A percentile compares a stretch with the other conserved stretches of the same genome.
phyloP scores from a whole-genome alignment of 345 rosid species.

The Aethionema arabicum region DNA sequence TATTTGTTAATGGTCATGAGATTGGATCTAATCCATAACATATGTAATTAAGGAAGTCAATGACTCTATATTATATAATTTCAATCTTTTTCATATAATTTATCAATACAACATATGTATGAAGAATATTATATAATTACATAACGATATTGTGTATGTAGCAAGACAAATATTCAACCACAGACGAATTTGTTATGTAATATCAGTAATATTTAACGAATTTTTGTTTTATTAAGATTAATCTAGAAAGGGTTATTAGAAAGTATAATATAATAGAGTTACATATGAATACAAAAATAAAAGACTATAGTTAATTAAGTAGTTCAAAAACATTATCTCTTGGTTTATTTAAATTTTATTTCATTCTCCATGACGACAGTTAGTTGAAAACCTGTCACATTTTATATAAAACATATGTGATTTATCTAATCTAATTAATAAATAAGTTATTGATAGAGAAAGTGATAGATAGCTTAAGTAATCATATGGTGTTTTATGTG shows the following conservation, averaged over 20 bases:
- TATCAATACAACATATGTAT: no score
- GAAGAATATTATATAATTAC: no score
- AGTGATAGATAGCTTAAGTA: conserved; percentile 24
- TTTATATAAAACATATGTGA: not conserved
- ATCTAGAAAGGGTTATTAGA: no score
- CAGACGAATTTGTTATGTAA: no score
- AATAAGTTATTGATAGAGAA: not conserved
- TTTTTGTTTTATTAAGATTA: no score
- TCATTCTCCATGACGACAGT: conserved; percentile 8
- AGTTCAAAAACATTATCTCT: conserved; percentile 18
- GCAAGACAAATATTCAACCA: no score
- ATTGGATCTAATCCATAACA: not conserved
- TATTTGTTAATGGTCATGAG: not conserved
- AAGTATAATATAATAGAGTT: not conserved
- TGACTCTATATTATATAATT: not conserved
- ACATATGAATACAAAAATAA: not conserved
- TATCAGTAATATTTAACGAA: no score
- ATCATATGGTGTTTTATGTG: conserved; percentile 45
- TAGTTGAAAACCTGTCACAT: conserved; percentile 3
- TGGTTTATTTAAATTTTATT: conserved; percentile 7
- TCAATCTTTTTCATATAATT: no score
- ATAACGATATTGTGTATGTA: no score
- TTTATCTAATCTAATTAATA: not conserved
- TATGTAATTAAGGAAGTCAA: not conserved
- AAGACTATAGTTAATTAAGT: not conserved